Conservation (phyloP, 805 yeast genomes). For the Kodamaea restingae region DNA sequence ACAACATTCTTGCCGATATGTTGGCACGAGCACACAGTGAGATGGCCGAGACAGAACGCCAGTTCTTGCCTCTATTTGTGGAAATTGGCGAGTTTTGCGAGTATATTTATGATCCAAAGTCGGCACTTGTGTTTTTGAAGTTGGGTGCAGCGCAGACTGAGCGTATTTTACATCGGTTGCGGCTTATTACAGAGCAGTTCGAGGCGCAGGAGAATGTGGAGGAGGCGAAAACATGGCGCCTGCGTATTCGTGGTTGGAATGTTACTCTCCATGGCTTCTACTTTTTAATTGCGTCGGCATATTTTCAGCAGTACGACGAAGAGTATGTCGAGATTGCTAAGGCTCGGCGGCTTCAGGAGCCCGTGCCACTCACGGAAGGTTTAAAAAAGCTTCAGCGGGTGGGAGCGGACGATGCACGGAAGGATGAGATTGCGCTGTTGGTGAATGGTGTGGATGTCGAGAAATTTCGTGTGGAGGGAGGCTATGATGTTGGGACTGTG, state of each 20-base stretch:
- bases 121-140: conserved; percentile 48
- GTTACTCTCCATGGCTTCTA: conserved; percentile 71
- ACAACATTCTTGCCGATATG: conserved; percentile 66
- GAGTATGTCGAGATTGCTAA: conserved; percentile 27
- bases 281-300: conserved; percentile 73
- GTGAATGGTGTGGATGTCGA: conserved; percentile 15
- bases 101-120: conserved; percentile 44
- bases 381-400: conserved; percentile 6
- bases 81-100: conserved; percentile 73
- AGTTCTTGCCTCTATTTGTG: conserved; percentile 40
- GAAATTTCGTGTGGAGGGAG: conserved; percentile 5
- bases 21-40: conserved; percentile 51
- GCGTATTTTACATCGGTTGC: conserved; percentile 21
- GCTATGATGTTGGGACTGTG: conserved; percentile 7
- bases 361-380: conserved; percentile 5
- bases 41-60: conserved; percentile 46
- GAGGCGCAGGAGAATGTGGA: conserved; percentile 4
- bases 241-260: conserved; percentile 45
- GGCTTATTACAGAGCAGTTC: conserved; percentile 15
- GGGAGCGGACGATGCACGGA: conserved; percentile 10
- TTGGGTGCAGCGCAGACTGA: conserved; percentile 32
- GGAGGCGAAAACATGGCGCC: conserved; percentile 11
- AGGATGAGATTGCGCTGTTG: conserved; percentile 22
- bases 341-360: conserved; percentile 10
- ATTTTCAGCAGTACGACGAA: conserved; percentile 49